Evolutionary conservation across 1,284 basidiomycete species (phyloP), one percentile per base, ranked within the genome.

Genomic region (Microbotryum violaceum): DNA sequence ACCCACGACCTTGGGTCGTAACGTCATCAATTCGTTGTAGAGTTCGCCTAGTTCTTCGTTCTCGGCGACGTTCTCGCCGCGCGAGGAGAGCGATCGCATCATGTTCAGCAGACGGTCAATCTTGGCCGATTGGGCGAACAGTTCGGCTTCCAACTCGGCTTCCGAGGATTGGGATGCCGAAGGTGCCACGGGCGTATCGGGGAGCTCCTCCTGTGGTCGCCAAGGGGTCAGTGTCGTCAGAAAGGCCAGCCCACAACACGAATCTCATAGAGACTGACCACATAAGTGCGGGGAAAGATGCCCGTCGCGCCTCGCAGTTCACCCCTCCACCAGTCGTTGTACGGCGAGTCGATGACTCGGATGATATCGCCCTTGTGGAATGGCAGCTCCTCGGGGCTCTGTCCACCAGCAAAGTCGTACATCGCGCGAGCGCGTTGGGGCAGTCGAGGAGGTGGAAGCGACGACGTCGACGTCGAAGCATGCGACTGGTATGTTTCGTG

Each of bases 291-390:
- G 0, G 96, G 94, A 76, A 99, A 98, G 64, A 99, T 98, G 16
- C 96, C 96, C 9, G 91, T 92, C 63, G 89, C 81, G 1, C 93
- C 92, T 70, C 88, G 88, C 47, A 92, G 77, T 70, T 97, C 93
- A 2, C 96, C 96, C 52, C 91, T 80, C 93, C 94, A 98, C 96
- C 96, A 99, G 74, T 97, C 91, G 72, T 92, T 88, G 77, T 97
- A 97, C 29, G 88, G 89, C 49, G 90, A 84, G 75, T 97, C 92
- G 12, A 98, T 85, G 18, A 97, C 94, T 70, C 93, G 92, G 78
- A 98, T 93, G 57, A 97, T 80, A 71, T 98, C 96, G 3, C 93
- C 96, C 69, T 89, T 88, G 60, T 89, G 85, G 74, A 99, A 97
- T 1, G 85, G 85, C 6, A 99, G 81, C 76, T 98, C 96, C 16